Percentiles rank a stretch among this genome's conserved stretches.
Conservation (phyloP, 1,284 basidiomycete genomes). For the Sphagnurus paluster region DNA sequence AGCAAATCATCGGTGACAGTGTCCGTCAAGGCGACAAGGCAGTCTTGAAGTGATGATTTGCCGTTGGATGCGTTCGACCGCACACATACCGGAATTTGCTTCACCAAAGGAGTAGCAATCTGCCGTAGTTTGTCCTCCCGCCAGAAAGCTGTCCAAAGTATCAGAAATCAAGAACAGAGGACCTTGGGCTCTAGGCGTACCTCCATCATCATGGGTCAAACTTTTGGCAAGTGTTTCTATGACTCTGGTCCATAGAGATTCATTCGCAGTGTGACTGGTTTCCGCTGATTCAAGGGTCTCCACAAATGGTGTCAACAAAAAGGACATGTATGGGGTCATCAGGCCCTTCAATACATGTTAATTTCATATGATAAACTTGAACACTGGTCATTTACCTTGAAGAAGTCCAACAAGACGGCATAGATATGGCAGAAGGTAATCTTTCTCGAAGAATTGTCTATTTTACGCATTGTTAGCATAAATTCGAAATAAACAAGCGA, state of each 20-base stretch:
- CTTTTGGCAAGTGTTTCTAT: constrained; percentile 70
- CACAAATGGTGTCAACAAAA: constrained; percentile 69
- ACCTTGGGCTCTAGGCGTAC: too few species aligned
- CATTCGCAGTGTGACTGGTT: constrained; percentile 30
- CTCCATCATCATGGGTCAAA: constrained; percentile 79
- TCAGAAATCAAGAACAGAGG: constrained; percentile 1
- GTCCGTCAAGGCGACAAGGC: constrained; percentile 56
- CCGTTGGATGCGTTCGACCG: constrained; percentile 36
- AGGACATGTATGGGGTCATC: constrained; percentile 89
- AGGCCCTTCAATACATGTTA: constrained; percentile 51
- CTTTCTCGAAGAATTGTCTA: constrained; percentile 47
- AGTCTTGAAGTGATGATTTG: constrained; percentile 44
- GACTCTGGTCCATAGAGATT: constrained; percentile 64
- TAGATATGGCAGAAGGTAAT: constrained; percentile 77
- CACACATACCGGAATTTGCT: constrained; percentile 63
- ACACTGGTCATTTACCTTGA: constrained; percentile 59
- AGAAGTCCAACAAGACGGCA: constrained; percentile 74
- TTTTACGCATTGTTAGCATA: not conserved
- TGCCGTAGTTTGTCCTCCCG: constrained; percentile 75
- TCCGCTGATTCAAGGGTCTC: constrained; percentile 61
- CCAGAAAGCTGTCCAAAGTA: constrained; percentile 74
- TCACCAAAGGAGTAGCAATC: constrained; percentile 57
- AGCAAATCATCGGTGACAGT: constrained; percentile 59
- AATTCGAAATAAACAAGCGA: not conserved
- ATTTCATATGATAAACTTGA: not conserved